A percentile compares a stretch with the other conserved stretches of the same genome.
These are phyloP conservation scores for Clavispora asparagi DNA, from an alignment of 805 yeast genomes.

Conservation along the genomic window DNA sequence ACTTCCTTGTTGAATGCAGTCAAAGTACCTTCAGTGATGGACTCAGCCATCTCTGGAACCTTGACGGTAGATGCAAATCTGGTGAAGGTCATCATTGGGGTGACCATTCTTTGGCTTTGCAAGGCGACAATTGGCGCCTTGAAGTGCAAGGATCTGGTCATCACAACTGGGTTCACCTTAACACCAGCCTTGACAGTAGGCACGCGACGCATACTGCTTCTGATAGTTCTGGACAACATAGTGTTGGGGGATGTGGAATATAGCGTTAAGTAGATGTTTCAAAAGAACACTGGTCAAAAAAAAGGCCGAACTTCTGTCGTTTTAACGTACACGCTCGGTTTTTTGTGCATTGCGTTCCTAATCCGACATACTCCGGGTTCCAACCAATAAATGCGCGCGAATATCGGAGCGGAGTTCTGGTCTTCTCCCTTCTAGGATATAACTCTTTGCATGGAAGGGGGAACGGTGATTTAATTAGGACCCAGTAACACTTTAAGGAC, in stretches of 20 bases:
- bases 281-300: neutral
- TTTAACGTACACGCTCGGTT: neutral
- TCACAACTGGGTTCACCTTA: constrained; percentile 9
- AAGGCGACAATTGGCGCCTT: neutral
- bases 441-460: too few species aligned
- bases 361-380: constrained; percentile 14
- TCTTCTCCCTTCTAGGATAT: neutral
- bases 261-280: neutral
- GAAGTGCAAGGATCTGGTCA: constrained; percentile 16
- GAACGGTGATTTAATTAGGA: too few species aligned
- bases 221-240: constrained; percentile 34
- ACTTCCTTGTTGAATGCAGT: constrained; percentile 61
- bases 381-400: constrained; percentile 15
- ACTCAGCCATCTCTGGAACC: constrained; percentile 98
- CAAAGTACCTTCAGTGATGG: constrained; percentile 94
- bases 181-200: constrained; percentile 13
- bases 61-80: constrained; percentile 54
- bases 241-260: neutral
- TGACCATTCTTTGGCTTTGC: neutral
- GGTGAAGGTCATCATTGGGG: constrained; percentile 18
- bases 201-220: constrained; percentile 24
- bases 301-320: neutral
- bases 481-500: too few species aligned
- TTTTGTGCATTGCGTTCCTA: neutral
- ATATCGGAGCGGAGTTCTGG: constrained; percentile 1